A percentile compares a stretch with the other conserved stretches of the same genome.
Conservation (phyloP, 805 yeast genomes). For the Kuraishia ogatae region DNA sequence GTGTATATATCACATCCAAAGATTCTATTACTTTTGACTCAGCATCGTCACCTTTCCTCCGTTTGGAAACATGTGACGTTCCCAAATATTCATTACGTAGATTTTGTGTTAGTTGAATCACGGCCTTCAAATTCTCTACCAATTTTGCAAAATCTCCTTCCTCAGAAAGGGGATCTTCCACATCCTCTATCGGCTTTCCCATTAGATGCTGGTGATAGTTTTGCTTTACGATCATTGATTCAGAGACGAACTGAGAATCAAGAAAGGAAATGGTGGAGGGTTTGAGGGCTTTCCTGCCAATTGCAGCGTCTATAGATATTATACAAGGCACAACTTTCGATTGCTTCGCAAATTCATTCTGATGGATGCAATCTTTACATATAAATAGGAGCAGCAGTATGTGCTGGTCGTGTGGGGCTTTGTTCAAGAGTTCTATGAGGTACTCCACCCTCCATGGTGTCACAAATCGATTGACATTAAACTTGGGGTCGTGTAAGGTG, state of each 20-base stretch:
- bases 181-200: background rate
- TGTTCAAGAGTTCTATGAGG: constrained; percentile 8
- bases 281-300: background rate
- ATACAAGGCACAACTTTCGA: background rate
- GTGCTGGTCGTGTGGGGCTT: constrained; percentile 2
- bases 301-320: background rate
- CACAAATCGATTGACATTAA: constrained; percentile 11
- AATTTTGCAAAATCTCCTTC: background rate
- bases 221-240: background rate
- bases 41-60: background rate
- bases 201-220: background rate
- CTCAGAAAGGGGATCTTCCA: background rate
- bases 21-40: background rate
- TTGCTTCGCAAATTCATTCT: background rate
- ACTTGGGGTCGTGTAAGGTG: constrained; percentile 11
- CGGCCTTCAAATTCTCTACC: background rate
- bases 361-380: constrained; percentile 3
- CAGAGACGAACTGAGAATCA: background rate
- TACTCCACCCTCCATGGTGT: constrained; percentile 13
- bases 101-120: background rate
- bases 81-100: background rate
- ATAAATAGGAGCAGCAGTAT: constrained; percentile 3
- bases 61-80: background rate
- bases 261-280: background rate
- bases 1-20: background rate